phyloP scores from a whole-genome alignment of 148 eudicot species.

The Rhododendron ovatum region DNA sequence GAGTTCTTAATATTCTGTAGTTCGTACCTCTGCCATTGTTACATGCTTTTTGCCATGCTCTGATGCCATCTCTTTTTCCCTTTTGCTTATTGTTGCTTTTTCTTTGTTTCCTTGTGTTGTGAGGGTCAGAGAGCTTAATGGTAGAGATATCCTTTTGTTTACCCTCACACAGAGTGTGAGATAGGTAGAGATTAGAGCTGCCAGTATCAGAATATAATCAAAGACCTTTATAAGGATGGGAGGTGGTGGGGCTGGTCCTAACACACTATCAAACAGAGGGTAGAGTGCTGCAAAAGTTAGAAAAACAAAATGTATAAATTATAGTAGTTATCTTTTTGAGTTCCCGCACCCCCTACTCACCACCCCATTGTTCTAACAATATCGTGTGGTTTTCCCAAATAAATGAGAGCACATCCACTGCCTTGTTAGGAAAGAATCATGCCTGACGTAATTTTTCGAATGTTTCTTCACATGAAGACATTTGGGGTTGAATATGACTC shows the following conservation, averaged over 20 bases:
- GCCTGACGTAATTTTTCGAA: not conserved
- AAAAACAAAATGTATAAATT: not conserved
- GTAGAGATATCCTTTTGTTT: slow-evolving; percentile 8
- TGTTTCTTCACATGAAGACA: not conserved
- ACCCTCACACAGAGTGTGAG: not conserved
- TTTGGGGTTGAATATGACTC: not conserved
- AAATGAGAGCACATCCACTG: slow-evolving; percentile 22
- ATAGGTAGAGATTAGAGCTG: slow-evolving; percentile 16
- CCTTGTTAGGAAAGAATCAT: slow-evolving; percentile 25
- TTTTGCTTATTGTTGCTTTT: slow-evolving; percentile 12
- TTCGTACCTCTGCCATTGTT: slow-evolving; percentile 51
- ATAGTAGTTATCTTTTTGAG: slow-evolving; percentile 3
- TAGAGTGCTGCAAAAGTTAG: slow-evolving; percentile 13
- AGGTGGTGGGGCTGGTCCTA: slow-evolving; percentile 18
- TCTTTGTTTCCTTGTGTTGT: slow-evolving; percentile 15
- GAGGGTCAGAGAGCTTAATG: slow-evolving; percentile 3
- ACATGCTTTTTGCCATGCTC: slow-evolving; percentile 33
- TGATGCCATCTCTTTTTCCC: slow-evolving; percentile 36
- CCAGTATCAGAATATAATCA: slow-evolving; percentile 17
- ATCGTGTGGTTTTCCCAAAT: slow-evolving; percentile 26
- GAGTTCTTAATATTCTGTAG: slow-evolving; percentile 12
- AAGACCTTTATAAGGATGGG: slow-evolving; percentile 49
- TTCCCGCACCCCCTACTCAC: not conserved
- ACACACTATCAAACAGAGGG: not conserved
- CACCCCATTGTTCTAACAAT: slow-evolving; percentile 4